phyloP scores from a whole-genome alignment of 345 rosid genomes.

The Rubroshorea leprosula region DNA sequence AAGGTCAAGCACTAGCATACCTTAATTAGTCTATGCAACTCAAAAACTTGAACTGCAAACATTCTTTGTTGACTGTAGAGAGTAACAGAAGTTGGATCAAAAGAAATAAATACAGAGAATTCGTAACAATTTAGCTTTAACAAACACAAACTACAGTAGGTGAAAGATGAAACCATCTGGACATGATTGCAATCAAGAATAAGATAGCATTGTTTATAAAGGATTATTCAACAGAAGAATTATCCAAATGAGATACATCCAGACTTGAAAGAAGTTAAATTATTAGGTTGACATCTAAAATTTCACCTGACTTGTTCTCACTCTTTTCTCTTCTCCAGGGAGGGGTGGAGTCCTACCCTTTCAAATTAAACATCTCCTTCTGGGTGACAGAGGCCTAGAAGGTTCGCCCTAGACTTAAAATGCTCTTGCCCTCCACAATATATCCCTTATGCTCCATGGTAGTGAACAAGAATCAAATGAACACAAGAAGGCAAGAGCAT shows the following conservation, averaged over 20 bases:
- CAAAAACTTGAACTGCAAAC: slow-evolving; percentile 83
- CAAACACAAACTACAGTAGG: not conserved
- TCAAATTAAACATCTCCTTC: not conserved
- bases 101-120: slow-evolving; percentile 8
- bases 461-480: not conserved
- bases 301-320: not conserved
- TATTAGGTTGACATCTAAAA: not conserved
- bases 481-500: too few species aligned
- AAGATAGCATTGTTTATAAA: too few species aligned
- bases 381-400: not conserved
- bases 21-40: slow-evolving; percentile 92
- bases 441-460: not conserved
- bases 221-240: not conserved
- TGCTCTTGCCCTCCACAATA: not conserved
- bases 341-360: not conserved
- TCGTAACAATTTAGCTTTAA: slow-evolving; percentile 2
- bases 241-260: not conserved
- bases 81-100: slow-evolving; percentile 29
- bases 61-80: slow-evolving; percentile 88
- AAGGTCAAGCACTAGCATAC: slow-evolving; percentile 33
- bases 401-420: slow-evolving; percentile 6
- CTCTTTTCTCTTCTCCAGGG: not conserved
- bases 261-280: not conserved
- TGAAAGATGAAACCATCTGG: not conserved
- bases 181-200: not conserved